Evolutionary conservation across 2,329 filamentous ascomycete species (phyloP).

Genomic region (Dactylellina cionopaga): DNA sequence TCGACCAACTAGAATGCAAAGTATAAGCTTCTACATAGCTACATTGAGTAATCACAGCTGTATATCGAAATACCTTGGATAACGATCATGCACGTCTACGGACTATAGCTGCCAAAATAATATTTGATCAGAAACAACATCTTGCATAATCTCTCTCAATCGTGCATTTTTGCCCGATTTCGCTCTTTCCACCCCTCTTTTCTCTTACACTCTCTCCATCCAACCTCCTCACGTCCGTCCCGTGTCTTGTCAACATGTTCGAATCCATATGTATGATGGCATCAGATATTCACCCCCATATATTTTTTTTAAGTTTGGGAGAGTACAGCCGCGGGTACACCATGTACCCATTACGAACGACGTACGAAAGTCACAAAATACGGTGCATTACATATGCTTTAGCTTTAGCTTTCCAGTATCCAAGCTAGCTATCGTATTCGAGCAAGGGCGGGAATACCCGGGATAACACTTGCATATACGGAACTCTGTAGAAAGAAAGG

Average conservation of each 20-base stretch:
- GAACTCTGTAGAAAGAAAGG: not conserved
- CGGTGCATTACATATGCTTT: not conserved
- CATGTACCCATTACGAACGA: too few species aligned
- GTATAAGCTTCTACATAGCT: too few species aligned
- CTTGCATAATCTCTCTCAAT: not conserved
- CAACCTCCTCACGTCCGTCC: constrained; percentile 12
- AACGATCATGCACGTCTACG: too few species aligned
- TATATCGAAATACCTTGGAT: too few species aligned
- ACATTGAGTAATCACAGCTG: too few species aligned
- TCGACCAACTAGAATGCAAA: too few species aligned
- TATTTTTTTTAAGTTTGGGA: constrained; percentile 1
- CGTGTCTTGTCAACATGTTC: constrained; percentile 10
- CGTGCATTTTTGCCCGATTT: not conserved
- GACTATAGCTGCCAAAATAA: constrained; percentile 1
- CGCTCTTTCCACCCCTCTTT: not conserved
- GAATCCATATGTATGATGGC: constrained; percentile 14
- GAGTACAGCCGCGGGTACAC: constrained; percentile 21
- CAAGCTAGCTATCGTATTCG: not conserved
- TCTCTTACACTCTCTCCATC: not conserved
- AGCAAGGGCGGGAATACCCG: constrained; percentile 7
- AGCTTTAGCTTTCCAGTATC: not conserved
- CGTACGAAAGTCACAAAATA: not conserved
- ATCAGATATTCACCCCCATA: too few species aligned
- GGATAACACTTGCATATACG: not conserved
- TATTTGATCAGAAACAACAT: not conserved